phyloP scores from a whole-genome alignment of 306 rosid species.

The Sicyos baderoa region DNA sequence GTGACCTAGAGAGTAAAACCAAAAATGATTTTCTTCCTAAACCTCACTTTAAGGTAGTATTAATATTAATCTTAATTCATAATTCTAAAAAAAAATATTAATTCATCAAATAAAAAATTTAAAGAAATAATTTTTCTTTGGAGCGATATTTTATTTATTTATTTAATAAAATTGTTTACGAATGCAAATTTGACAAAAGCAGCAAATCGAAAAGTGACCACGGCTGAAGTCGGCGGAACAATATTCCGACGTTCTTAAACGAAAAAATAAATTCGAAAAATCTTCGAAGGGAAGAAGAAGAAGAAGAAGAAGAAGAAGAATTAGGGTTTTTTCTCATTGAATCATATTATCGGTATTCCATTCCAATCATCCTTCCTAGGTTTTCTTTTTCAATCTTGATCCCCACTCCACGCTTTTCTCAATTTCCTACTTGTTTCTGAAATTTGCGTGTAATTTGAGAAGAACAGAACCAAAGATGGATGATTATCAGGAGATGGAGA shows the following conservation, averaged over 20 bases:
- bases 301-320: not conserved
- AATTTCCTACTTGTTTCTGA: not conserved
- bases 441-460: not conserved
- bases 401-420: not conserved
- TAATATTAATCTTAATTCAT: no score
- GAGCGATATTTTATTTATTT: no score
- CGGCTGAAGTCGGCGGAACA: slow-evolving; percentile 13
- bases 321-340: slow-evolving; percentile 1
- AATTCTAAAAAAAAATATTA: no score
- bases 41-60: no score
- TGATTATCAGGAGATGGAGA: slow-evolving; percentile 77
- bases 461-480: slow-evolving; percentile 42
- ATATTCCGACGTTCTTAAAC: not conserved
- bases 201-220: not conserved
- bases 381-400: not conserved
- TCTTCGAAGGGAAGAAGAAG: not conserved
- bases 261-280: no score
- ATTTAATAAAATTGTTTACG: no score
- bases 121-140: no score
- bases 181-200: not conserved
- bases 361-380: not conserved
- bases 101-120: no score
- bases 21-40: no score
- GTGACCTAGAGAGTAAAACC: no score
- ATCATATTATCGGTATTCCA: not conserved